Conservation (phyloP, 768 basidiomycete genomes). For the Trichaptum fuscoviolaceum region DNA sequence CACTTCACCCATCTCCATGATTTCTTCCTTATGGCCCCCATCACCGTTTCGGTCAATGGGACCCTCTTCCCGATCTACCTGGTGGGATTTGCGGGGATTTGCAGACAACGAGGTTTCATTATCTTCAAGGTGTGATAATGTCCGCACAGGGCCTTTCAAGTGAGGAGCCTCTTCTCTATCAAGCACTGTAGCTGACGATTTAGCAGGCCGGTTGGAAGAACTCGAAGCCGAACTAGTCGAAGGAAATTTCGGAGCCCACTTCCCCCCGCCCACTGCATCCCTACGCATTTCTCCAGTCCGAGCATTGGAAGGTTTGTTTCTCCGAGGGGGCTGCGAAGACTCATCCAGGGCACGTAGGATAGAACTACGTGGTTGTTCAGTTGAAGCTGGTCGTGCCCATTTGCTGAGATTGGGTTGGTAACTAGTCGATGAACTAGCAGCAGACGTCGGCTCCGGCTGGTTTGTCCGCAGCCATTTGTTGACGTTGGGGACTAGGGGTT, state of each 20-base stretch:
- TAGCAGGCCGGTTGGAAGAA: background rate
- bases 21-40: background rate
- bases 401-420: conserved; percentile 10
- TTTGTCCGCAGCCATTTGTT: background rate
- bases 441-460: background rate
- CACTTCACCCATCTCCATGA: background rate
- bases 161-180: background rate
- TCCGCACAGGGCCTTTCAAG: background rate
- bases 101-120: background rate
- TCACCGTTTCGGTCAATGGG: background rate
- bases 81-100: background rate
- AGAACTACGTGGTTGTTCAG: background rate
- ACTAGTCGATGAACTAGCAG: background rate
- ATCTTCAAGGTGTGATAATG: background rate
- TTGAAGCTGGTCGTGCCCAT: conserved; percentile 10
- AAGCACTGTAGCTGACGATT: background rate
- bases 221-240: background rate
- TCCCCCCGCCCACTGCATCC: background rate
- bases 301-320: background rate
- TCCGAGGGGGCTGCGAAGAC: background rate
- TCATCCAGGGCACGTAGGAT: background rate
- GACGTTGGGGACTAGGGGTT: background rate
- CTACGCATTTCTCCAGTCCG: background rate
- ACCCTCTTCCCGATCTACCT: background rate
- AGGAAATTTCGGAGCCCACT: background rate